phyloP scores from a whole-genome alignment of 495 filamentous ascomycete species.

The Penicillium mononematosum region DNA sequence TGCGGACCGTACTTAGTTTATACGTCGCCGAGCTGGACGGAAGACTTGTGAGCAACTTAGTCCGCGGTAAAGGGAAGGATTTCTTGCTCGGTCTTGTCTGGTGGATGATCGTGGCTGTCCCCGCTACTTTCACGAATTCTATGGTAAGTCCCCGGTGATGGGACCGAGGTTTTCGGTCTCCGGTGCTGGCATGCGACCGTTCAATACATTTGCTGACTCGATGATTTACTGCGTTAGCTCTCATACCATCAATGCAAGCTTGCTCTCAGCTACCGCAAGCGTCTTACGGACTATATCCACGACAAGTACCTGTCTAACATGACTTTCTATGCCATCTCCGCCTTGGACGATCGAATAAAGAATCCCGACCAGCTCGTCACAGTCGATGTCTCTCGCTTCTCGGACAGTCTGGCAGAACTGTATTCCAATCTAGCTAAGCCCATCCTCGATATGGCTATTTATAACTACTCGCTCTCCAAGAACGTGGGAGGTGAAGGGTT shows the following conservation, averaged over 20 bases:
- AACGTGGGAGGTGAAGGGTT: constrained; percentile 93
- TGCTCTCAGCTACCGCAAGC: constrained; percentile 84
- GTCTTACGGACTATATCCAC: constrained; percentile 89
- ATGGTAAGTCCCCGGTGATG: constrained; percentile 64
- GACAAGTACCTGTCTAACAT: constrained; percentile 90
- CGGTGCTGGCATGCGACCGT: constrained; percentile 13
- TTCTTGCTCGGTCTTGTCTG: constrained; percentile 87
- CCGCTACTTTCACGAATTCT: constrained; percentile 97
- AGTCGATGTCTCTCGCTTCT: constrained; percentile 93
- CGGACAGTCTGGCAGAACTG: constrained; percentile 88
- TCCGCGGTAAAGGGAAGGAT: constrained; percentile 86
- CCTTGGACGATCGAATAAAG: constrained; percentile 95
- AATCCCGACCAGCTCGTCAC: constrained; percentile 98
- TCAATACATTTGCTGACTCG: constrained; percentile 13
- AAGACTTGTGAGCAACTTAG: constrained; percentile 81
- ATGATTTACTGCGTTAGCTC: constrained; percentile 52
- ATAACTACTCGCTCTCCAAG: constrained; percentile 88
- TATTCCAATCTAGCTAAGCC: constrained; percentile 99
- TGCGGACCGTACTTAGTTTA: constrained; percentile 85
- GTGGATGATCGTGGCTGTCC: constrained; percentile 99
- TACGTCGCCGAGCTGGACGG: constrained; percentile 97
- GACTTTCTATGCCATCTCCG: constrained; percentile 96
- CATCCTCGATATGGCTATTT: constrained; percentile 89
- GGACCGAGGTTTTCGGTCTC: not conserved
- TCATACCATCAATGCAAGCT: constrained; percentile 97